Base-by-base conservation (phyloP, 2,329 filamentous ascomycete species). In the Cytospora chrysosperma region DNA sequence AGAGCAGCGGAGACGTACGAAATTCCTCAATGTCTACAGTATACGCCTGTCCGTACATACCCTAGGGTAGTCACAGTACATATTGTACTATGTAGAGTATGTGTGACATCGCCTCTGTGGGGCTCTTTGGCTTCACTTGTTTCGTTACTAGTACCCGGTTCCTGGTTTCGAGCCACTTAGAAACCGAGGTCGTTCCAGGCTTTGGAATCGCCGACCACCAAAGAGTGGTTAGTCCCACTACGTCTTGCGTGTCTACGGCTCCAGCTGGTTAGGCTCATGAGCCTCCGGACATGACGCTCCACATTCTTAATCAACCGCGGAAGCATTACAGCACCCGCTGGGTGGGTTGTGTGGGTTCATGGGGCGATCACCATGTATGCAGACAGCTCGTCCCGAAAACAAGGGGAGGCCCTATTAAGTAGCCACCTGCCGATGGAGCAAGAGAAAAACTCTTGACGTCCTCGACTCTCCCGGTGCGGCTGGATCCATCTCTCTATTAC, bases 241-340 rank as follows among this genome's bases (percentile, higher is more conserved):
- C 12, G 26, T 32, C 50, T 47, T 54, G 50, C 58, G 55, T 28
- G 40, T 49, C 40, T n/a, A 32, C n/a, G 27, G 49, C 21, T 47
- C 54, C 60, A 53, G 30, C 27, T 53, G 21, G 34, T 27, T 13
- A 47, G 30, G 26, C 17, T 24, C 21, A 28, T 28, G 34, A 52
- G 34, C 49, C 56, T 26, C 51, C 55, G 24, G 17, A 59, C 51
- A 43, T 54, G 37, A 49, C 49, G 21, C 21, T 24, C 47, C 61
- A 62, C 40, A 32, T 52, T 53, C 49, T 54, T 43, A 59, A 59
- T 30, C 27, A 52, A 28, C 34, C 55, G 61, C 50, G 61, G 61
- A 47, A 59, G 34, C 19, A 28, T 54, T 15, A 43, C 28, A 15
- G 24, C 32, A 49, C 19, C 49, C 56, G 49, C 61, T 56, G 26